Evolutionary conservation across 2,329 filamentous ascomycete species (phyloP), one percentile per base, ranked within the genome.

Genomic region (Dactylellina parvicollis): DNA sequence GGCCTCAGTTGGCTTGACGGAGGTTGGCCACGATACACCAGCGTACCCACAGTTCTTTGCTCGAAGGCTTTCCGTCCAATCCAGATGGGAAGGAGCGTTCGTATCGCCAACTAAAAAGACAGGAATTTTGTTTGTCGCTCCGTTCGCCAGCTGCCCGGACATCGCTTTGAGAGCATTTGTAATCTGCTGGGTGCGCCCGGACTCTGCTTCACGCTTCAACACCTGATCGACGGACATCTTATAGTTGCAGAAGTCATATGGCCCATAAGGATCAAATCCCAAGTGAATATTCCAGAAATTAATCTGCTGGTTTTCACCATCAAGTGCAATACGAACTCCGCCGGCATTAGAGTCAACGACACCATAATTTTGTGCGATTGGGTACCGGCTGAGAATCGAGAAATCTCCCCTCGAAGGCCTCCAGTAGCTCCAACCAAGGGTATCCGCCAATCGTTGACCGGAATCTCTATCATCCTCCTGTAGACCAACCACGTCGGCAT

Each of bases 41-140:
- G 75, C 77, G 42, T 78, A 78, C 8, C 80, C 80, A 59, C 82
- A 83, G 76, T 83, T 79, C 72, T 78, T 78, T 3, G 79, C 75
- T 32, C 76, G 76, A 1, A 78, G 75, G 2, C 75, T 78, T 3
- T 81, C 79, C 2, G 78, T 80, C 77, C 79, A 83, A 77, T 83
- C 82, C 2, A 82, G 78, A 47, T 83, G 82, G 16, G 82, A 83
- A 0, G 82, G 82, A 0, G 82, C 81, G 74, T 83, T 83, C 75
- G 83, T 82, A 76, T 83, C 82, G 20, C 82, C 82, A 0, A 80
- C 76, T 1, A 83, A 59, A 34, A 83, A 64, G 0, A 82, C 79
- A 2, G 82, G 81, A 0, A 79, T 70, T 0, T 78, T 75, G 24
- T 81, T 78, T n/a, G 40, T 20, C 40, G 52, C 52, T 0, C 80